Conservation (phyloP, 2,329 filamentous ascomycete genomes). For the Calonectria hawksworthii region DNA sequence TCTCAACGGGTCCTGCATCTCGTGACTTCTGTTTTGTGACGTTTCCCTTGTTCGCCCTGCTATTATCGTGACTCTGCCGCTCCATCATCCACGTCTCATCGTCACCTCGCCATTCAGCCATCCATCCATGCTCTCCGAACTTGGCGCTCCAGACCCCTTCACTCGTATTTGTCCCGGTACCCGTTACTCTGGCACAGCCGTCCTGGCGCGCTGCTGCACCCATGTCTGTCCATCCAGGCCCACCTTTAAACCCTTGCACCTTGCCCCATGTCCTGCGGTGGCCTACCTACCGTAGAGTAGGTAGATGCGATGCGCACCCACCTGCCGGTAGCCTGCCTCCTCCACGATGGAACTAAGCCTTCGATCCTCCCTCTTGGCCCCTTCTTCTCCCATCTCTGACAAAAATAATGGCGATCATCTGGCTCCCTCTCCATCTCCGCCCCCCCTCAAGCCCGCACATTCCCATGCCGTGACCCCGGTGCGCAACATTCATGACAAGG, state of each 20-base stretch:
- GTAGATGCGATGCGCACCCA: constrained; percentile 16
- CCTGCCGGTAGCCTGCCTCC: constrained; percentile 23
- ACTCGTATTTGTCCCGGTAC: constrained; percentile 18
- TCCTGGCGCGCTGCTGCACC: constrained; percentile 19
- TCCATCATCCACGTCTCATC: constrained; percentile 17
- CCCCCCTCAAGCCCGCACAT: neutral
- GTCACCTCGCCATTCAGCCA: neutral
- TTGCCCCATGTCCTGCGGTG: neutral
- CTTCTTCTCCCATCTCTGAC: constrained; percentile 16
- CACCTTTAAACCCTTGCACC: constrained; percentile 5
- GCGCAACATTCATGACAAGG: constrained; percentile 4
- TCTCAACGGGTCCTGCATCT: neutral
- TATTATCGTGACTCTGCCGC: neutral
- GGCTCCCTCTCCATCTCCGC: neutral
- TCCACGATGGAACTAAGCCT: constrained; percentile 16
- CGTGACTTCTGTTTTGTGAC: neutral
- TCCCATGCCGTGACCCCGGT: constrained; percentile 4
- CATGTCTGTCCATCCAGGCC: constrained; percentile 19
- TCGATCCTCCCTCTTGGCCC: constrained; percentile 18
- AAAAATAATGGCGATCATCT: constrained; percentile 27
- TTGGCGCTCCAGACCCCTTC: neutral
- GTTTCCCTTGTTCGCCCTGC: neutral
- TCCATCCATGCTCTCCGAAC: neutral
- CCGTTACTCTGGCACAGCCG: constrained; percentile 25
- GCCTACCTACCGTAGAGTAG: neutral